Base-by-base conservation (phyloP, 495 filamentous ascomycete species). In the Cenococcum geophilum region DNA sequence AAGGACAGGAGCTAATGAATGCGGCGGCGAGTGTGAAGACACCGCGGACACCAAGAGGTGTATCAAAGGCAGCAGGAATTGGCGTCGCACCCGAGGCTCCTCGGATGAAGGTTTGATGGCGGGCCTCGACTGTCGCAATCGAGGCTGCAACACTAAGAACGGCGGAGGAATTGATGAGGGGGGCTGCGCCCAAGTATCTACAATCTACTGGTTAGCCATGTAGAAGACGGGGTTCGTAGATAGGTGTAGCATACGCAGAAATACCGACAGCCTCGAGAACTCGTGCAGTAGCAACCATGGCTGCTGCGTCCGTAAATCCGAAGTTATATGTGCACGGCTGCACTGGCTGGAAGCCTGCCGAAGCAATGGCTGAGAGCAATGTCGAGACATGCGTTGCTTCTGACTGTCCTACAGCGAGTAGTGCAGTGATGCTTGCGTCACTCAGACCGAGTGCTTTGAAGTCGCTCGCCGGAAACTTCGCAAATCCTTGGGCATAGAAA, bases 21-120 rank as follows among this genome's bases (percentile, higher is more conserved):
- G 77, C 76, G n/a, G 82, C 79, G 57, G 83, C 83, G 53, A 86
- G 75, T 14, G 83, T 84, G 72, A 85, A 85, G 68, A 86, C 76
- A 50, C 78, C 77, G 60, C 78, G 76, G 61, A 80, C 77, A 52
- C 78, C 76, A 10, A 86, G 76, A 11, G 83, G 74, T 5, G 77
- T 78, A 71, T 86, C 83, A 64, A 86, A 84, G 37, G 83, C 80
- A 61, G 77, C 78, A 6, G 83, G 82, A 4, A 83, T 76, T 49
- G 82, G 76, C 55, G 76, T 63, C 55, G 74, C 70, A 37, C 69
- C 67, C 49, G 70, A 76, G 42, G 76, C 78, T 49, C 76, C 59
- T 48, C 82, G 80, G 72, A 85, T 79, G 64, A 83, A 79, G 51
- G 80, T 80, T 71, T 84, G 79, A 71, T 86, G 83, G 55, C 83